Evolutionary conservation across 1,139 yeast species (phyloP).

Genomic region (Petasospora fabianii): DNA sequence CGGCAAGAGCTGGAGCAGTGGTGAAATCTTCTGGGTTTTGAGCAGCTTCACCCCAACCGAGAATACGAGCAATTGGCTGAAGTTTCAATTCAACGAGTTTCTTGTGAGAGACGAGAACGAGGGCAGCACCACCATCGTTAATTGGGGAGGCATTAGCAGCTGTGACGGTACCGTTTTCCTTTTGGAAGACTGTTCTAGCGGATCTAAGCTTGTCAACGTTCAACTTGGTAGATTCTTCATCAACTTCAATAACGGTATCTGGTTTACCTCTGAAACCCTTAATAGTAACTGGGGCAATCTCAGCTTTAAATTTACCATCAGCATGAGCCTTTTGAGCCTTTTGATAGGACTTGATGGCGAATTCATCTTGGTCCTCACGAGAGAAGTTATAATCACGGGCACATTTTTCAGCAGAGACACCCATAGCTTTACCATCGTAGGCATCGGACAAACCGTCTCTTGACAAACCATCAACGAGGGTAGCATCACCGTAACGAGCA

Average conservation of each 20-base stretch:
- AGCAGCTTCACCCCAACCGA: conserved; percentile 98
- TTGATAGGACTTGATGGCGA: conserved; percentile 63
- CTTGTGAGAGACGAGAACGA: conserved; percentile 75
- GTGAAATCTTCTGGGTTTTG: conserved; percentile 92
- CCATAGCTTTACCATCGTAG: conserved; percentile 85
- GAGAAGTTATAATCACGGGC: conserved; percentile 66
- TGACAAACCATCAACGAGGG: conserved; percentile 80
- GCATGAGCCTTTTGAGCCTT: conserved; percentile 79
- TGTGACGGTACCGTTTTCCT: conserved; percentile 89
- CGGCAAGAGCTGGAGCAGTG: conserved; percentile 88
- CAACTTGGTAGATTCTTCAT: conserved; percentile 69
- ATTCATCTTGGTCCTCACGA: conserved; percentile 70
- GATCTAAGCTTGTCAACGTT: conserved; percentile 69
- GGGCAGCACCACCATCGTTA: conserved; percentile 97
- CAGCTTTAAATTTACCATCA: conserved; percentile 74
- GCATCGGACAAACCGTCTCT: conserved; percentile 92
- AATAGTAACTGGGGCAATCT: conserved; percentile 82
- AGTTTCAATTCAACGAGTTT: conserved; percentile 81
- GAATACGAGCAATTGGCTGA: conserved; percentile 81
- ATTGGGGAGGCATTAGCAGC: conserved; percentile 95
- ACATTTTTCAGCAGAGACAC: conserved; percentile 94
- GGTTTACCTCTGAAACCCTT: conserved; percentile 95
- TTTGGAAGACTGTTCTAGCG: conserved; percentile 92
- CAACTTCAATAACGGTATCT: conserved; percentile 62
- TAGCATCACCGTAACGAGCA: conserved; percentile 80